Base-by-base conservation (phyloP, 1,284 basidiomycete species). In the Tausonia pullulans region DNA sequence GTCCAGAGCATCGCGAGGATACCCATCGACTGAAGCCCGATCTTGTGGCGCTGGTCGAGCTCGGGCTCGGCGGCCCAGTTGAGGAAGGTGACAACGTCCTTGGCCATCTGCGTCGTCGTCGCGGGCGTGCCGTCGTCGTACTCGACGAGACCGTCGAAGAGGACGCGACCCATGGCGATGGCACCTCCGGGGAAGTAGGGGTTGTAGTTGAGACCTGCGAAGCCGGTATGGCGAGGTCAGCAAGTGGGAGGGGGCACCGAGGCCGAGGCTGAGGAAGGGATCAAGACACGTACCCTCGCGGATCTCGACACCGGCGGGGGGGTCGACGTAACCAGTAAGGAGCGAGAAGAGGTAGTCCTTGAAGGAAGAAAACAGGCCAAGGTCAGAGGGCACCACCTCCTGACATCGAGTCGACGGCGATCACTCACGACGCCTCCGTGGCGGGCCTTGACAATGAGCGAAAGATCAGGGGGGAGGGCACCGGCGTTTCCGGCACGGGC, bases 91-190 rank as follows among this genome's bases (percentile, higher is more conserved):
- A 85, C 84, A 60, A 99, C 93, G 73, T 99, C 96, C 84, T 98
- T 98, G 71, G 96, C 94, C 93, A 98, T 95, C 78, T 98, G 96
- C n/a, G 90, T 90, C 9, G 93, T 88, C 59, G 95, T 98, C 10
- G 95, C 90, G 9, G 95, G 92, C 5, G 96, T 98, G 64, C 90
- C 89, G 74, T 98, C 94, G 0, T 90, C 88, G 76, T 89, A 97
- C 78, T 98, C 94, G 66, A 98, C 93, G 55, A 97, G 77, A 55
- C 90, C 93, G 74, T 98, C 94, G 75, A 90, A 98, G 69, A 99
- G 81, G 27, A 97, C 86, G 76, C 95, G 90, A 61, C 92, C 95
- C 96, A 98, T 99, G 73, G 89, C 91, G 69, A 99, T 98, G 71
- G 92, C 91, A 73, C 93, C 92, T 67, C 94, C 92, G 61, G 93